Percentiles rank a stretch among this genome's conserved stretches.
Conservation (phyloP, 257 asterid genomes). For the Forsythia suspensa region DNA sequence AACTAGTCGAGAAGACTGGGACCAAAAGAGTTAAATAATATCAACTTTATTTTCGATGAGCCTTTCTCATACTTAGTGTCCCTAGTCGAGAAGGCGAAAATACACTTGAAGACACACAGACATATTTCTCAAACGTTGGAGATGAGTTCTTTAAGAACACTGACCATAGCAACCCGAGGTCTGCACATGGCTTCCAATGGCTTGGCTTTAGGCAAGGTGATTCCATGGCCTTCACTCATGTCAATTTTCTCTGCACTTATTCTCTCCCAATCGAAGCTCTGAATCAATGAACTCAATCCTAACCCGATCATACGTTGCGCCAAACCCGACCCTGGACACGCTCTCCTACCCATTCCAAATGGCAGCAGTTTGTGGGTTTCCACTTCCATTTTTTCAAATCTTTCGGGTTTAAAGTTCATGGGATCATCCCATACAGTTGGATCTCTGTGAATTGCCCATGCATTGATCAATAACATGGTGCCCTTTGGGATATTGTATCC, state of each 20-base stretch:
- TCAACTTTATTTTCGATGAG: too few species aligned
- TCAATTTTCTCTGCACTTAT: slow-evolving; percentile 10
- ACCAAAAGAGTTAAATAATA: too few species aligned
- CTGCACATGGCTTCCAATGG: slow-evolving; percentile 26
- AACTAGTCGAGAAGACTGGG: too few species aligned
- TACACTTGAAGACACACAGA: neutral
- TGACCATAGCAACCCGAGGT: slow-evolving; percentile 13
- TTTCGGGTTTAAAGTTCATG: slow-evolving; percentile 20
- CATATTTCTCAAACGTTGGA: neutral
- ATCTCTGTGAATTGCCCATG: slow-evolving; percentile 29
- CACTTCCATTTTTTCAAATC: slow-evolving; percentile 20
- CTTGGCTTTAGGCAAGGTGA: slow-evolving; percentile 20
- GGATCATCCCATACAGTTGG: slow-evolving; percentile 26
- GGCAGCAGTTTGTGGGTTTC: slow-evolving; percentile 25
- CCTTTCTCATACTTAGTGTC: too few species aligned
- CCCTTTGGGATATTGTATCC: slow-evolving; percentile 23
- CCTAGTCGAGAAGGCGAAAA: too few species aligned
- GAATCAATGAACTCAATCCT: slow-evolving; percentile 21
- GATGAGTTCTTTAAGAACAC: neutral
- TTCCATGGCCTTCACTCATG: slow-evolving; percentile 19
- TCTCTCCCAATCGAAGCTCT: slow-evolving; percentile 34
- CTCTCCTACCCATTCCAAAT: slow-evolving; percentile 34
- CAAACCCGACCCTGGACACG: slow-evolving; percentile 27
- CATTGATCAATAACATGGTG: slow-evolving; percentile 25
- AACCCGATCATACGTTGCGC: slow-evolving; percentile 26